Conservation (phyloP, 1,284 basidiomycete genomes). For the Quambalaria eucalypti region DNA sequence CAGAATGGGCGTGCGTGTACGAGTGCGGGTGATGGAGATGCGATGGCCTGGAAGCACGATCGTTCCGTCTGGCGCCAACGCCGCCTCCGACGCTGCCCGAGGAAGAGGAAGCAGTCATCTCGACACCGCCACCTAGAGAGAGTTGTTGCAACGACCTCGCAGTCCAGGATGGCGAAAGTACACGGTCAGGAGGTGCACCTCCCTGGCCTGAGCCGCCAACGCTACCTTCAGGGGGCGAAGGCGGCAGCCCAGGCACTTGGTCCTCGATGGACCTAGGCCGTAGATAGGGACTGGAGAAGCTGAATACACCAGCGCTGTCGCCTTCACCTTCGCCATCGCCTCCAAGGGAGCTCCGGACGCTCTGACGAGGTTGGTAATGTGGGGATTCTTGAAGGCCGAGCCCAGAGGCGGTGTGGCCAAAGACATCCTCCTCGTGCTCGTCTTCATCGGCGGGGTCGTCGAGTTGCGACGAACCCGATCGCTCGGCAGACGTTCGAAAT, state of each 20-base stretch:
- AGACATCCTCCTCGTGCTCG: constrained; percentile 23
- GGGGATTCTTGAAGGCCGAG: constrained; percentile 3
- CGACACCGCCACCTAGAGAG: constrained; percentile 17
- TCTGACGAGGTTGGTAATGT: neutral
- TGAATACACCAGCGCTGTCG: constrained; percentile 28
- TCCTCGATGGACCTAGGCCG: constrained; percentile 13
- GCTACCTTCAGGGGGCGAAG: neutral
- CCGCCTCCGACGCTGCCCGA: neutral
- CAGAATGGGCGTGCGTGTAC: neutral
- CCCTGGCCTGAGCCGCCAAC: neutral
- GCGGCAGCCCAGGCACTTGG: constrained; percentile 2
- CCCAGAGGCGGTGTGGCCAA: constrained; percentile 9
- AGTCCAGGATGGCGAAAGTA: constrained; percentile 29
- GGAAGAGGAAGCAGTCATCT: constrained; percentile 5
- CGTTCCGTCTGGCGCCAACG: neutral
- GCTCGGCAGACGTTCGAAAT: constrained; percentile 36
- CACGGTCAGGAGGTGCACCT: constrained; percentile 1
- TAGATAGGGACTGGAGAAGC: constrained; percentile 37
- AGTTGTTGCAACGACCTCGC: constrained; percentile 27
- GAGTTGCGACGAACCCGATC: constrained; percentile 14
- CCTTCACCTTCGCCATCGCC: constrained; percentile 21
- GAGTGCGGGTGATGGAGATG: neutral
- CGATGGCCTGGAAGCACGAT: neutral
- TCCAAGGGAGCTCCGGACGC: neutral
- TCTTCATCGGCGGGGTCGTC: constrained; percentile 14